Percentiles rank a stretch among this genome's conserved stretches.
Evolutionary conservation across 2,329 filamentous ascomycete species (phyloP).

Genomic region (Diaporthe vaccinii): DNA sequence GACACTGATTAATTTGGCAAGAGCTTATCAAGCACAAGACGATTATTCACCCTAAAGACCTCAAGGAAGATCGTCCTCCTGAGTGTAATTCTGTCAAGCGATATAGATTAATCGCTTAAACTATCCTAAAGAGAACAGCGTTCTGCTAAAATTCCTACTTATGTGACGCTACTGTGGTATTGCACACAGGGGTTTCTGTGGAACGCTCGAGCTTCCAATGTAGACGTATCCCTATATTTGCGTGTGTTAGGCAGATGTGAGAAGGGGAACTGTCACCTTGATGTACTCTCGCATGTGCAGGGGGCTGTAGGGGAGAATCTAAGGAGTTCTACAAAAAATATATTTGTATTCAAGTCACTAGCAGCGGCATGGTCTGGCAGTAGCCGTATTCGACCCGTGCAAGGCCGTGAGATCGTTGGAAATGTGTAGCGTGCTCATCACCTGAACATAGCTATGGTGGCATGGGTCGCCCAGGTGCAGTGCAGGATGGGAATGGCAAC

Average conservation of each 20-base stretch:
- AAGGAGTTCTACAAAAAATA: neutral
- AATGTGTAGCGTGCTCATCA: neutral
- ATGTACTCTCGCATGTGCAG: neutral
- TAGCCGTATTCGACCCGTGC: neutral
- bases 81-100: too few relatives aligned
- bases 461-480: neutral
- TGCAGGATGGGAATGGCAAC: neutral
- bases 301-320: neutral
- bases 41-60: too few relatives aligned
- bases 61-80: too few relatives aligned
- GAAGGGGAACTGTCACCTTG: neutral
- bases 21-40: too few relatives aligned
- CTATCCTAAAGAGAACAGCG: too few relatives aligned
- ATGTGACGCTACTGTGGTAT: too few relatives aligned
- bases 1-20: too few relatives aligned
- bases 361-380: neutral
- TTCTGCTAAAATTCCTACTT: too few relatives aligned
- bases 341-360: neutral
- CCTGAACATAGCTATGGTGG: neutral
- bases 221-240: neutral
- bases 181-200: neutral
- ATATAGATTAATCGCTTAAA: too few relatives aligned
- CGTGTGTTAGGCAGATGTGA: neutral
- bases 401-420: neutral
- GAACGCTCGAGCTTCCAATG: neutral